Evolutionary conservation across 805 yeast genomes (phyloP), one percentile per base, ranked within the genome.

Genomic region (Vanderwaltozyma tropicalis): DNA sequence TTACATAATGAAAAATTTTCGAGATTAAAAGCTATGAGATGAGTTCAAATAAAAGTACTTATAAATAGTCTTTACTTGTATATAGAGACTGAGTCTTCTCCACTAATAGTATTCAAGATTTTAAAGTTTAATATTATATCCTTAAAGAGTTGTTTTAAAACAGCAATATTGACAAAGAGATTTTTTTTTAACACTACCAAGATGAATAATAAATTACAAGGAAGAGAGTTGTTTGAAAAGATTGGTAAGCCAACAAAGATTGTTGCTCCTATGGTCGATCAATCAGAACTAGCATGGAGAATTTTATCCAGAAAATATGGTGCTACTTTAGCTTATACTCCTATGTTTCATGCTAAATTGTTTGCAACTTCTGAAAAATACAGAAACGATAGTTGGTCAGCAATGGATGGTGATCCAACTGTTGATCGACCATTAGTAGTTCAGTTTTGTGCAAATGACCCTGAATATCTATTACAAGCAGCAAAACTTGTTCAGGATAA

Each of bases 241-340:
- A 65, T 89, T 13, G 92, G 92, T 0, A 51, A 62, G 17, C 98
- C 98, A 2, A 73, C 68, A 35, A 84, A 81, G 45, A 79, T 92
- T 19, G 92, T 92, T 16, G 98, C 97, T 3, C 99, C 99, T 1
- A 89, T 92, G 96, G 99, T 92, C 15, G 99, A 92, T 59, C 96
- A 87, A 48, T 78, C 89, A 3, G 99, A 92, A 54, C 68, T 92
- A 15, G 97, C 95, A 2, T 92, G 97, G 97, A 69, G 99, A 46
- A 71, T 84, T 14, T 64, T 92, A 13, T 82, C 94, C 3, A 70
- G 97, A 39, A 68, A 71, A 41, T 80, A 88, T 51, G 99, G 99
- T 3, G 97, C 98, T 0, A 85, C 87, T 2, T 65, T 92, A 25
- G 85, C 96, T 53, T 92, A 89, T 52, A 84, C 97, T 0, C 99